These are phyloP conservation scores for Metarhizium rileyi DNA, from an alignment of 2,329 filamentous ascomycete genomes.

Conservation along the genomic window DNA sequence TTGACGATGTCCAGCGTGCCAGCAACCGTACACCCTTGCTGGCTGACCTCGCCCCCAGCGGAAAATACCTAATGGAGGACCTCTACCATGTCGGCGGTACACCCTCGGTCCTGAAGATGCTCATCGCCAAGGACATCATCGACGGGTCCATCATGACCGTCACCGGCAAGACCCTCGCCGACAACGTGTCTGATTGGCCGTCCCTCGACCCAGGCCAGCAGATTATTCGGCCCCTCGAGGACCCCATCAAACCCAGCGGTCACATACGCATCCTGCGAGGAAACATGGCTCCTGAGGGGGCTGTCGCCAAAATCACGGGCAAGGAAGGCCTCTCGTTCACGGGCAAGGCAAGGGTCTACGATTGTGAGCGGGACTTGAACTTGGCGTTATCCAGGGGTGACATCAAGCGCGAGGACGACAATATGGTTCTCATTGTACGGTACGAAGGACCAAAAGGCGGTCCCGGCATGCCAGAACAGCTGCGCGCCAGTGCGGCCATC, in stretches of 20 bases:
- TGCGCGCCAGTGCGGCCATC: slow-evolving; percentile 79
- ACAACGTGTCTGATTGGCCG: slow-evolving; percentile 72
- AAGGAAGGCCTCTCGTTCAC: slow-evolving; percentile 82
- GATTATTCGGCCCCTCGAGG: slow-evolving; percentile 72
- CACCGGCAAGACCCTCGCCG: slow-evolving; percentile 72
- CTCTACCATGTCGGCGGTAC: slow-evolving; percentile 80
- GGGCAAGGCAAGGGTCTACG: slow-evolving; percentile 72
- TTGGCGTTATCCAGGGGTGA: slow-evolving; percentile 62
- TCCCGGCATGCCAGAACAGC: slow-evolving; percentile 91
- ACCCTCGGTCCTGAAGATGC: slow-evolving; percentile 74
- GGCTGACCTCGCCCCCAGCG: slow-evolving; percentile 74
- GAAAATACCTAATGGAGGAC: slow-evolving; percentile 81
- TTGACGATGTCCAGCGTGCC: slow-evolving; percentile 76
- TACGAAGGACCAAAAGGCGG: slow-evolving; percentile 93
- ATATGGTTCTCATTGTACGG: slow-evolving; percentile 80
- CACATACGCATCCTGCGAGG: slow-evolving; percentile 84
- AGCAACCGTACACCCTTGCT: slow-evolving; percentile 78
- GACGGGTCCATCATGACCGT: slow-evolving; percentile 73
- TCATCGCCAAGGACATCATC: slow-evolving; percentile 65
- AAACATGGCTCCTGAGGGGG: slow-evolving; percentile 79
- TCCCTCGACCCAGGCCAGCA: slow-evolving; percentile 68
- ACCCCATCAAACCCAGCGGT: slow-evolving; percentile 70
- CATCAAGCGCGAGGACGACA: slow-evolving; percentile 47
- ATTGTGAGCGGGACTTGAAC: slow-evolving; percentile 76
- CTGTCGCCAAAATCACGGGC: slow-evolving; percentile 92